Conservation (phyloP, 2,329 filamentous ascomycete genomes). For the Chaetomiaceae sp. region DNA sequence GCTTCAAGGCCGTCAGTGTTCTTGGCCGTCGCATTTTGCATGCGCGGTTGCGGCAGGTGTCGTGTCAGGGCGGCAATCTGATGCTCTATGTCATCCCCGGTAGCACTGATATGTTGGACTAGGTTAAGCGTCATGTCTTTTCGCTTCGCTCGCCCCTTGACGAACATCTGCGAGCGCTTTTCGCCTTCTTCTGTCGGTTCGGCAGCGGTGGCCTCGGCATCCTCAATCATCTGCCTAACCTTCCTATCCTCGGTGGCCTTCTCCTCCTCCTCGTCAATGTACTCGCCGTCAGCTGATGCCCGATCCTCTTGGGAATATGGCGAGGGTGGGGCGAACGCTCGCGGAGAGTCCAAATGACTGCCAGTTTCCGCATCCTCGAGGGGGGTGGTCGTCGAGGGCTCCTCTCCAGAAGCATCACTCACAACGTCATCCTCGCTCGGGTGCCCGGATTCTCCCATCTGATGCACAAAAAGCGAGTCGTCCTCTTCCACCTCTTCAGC, state of each 20-base stretch:
- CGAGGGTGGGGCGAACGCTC: slow-evolving; percentile 11
- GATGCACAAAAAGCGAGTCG: slow-evolving; percentile 22
- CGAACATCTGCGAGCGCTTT: slow-evolving; percentile 37
- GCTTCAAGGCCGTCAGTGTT: slow-evolving; percentile 37
- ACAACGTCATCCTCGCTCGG: background rate
- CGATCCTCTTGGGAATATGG: slow-evolving; percentile 16
- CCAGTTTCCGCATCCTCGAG: background rate
- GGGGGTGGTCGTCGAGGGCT: background rate
- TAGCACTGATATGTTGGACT: slow-evolving; percentile 39
- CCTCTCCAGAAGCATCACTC: background rate
- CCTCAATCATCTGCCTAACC: slow-evolving; percentile 21
- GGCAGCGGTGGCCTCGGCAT: slow-evolving; percentile 19
- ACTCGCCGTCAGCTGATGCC: slow-evolving; percentile 30
- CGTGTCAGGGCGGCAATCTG: slow-evolving; percentile 21
- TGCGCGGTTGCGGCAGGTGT: slow-evolving; percentile 12
- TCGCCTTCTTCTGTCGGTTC: slow-evolving; percentile 33
- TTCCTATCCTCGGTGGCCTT: slow-evolving; percentile 37
- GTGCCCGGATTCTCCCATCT: background rate
- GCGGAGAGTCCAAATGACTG: background rate
- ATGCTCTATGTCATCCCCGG: slow-evolving; percentile 24
- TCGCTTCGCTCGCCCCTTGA: slow-evolving; percentile 49
- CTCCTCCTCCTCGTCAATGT: slow-evolving; percentile 51
- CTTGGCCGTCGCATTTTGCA: slow-evolving; percentile 5
- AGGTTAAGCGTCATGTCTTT: slow-evolving; percentile 55
- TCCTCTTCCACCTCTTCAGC: slow-evolving; percentile 14